Base-by-base conservation (phyloP, 495 filamentous ascomycete species). In the Neurospora sp. region DNA sequence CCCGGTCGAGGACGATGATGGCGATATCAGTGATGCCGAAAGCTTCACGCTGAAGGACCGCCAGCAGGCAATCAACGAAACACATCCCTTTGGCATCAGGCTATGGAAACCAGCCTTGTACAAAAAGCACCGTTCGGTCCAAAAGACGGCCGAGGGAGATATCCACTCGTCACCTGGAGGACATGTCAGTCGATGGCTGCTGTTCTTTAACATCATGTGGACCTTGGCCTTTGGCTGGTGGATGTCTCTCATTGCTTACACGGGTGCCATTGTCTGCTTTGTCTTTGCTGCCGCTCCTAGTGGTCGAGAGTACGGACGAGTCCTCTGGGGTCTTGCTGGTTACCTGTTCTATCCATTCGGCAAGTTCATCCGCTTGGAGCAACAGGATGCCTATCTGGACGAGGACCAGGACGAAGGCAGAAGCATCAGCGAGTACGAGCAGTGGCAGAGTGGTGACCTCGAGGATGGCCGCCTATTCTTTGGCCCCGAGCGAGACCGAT, bases 371-470 rank as follows among this genome's bases (percentile, higher is more conserved):
- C 92, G 93, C 70, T 87, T 99, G 37, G 91, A 96, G 77, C 93
- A 93, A 76, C 94, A 99, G 77, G 96, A 98, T 77, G 90, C 91
- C 40, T 99, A 99, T 80, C 87, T 93, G 31, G 93, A 98, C 76
- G 96, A 99, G 81, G 96, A 99, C 80, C 90, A 97, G 78, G 96
- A 95, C n/a, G 96, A 99, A 83, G 96, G 96, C n/a, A 89, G 96
- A 77, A 98, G 94, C 81, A 98, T 99, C 80, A 97, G 93, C 79
- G 96, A 99, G 83, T 99, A 99, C 82, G 96, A 98, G 80, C 95
- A 97, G 80, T 99, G 96, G 96, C 96, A 99, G 80, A 97, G 91
- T 77, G 96, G 96, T 44, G 96, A 99, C 79, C 84, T 99, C 42
- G 96, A 99, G 82, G 93, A 97, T 82, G 96, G 96, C 5, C 87